Base-by-base conservation (phyloP, 139 green algal species). In the Chlorella ohadii region DNA sequence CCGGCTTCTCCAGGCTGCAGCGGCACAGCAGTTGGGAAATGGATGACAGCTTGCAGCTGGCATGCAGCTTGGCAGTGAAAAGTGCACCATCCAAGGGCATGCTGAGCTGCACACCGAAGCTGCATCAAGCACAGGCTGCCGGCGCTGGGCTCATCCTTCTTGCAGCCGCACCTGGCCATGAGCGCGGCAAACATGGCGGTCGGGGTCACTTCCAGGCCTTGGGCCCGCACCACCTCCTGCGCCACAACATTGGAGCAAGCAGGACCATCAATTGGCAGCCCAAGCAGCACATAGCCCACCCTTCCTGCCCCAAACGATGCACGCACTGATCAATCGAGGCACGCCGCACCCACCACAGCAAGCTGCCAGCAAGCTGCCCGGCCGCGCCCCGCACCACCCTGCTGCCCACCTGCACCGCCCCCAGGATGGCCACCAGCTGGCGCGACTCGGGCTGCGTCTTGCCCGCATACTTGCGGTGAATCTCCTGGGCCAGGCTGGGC, bases 141-240 rank as follows among this genome's bases (percentile, higher is more conserved):
- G 2, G 23, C 23, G 22, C 61, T 13, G 61, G 20, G n/a, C 61
- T 5, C 2, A 16, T 22, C 36, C 33, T 15, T 1, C 34, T 51
- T 9, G 34, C 34, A 11, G 11, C 34, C 75, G 27, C 76, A 72
- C 76, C 76, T 91, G 5, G 90, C 92, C 93, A 98, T 96, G 25
- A 92, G 47, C 0, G 95, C 95, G 9, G 95, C 95, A 81, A 97
- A 98, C 19, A 96, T 81, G 39, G 92, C 92, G 20, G 92, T 96
- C 19, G 95, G 93, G 0, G 88, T 94, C 0, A 89, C 85, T 51
- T 90, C n/a, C 80, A 98, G 81, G 0, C 87, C 84, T 70, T 96
- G 76, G 3, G 79, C 85, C 5, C 59, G 25, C 1, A 98, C 79
- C 12, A 96, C 93, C 23, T 97, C 92, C 27, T 59, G 51, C 44